These are phyloP conservation scores for button mushroom (Agaricus bisporus) DNA, from an alignment of 768 basidiomycete species.

Conservation along the genomic window DNA sequence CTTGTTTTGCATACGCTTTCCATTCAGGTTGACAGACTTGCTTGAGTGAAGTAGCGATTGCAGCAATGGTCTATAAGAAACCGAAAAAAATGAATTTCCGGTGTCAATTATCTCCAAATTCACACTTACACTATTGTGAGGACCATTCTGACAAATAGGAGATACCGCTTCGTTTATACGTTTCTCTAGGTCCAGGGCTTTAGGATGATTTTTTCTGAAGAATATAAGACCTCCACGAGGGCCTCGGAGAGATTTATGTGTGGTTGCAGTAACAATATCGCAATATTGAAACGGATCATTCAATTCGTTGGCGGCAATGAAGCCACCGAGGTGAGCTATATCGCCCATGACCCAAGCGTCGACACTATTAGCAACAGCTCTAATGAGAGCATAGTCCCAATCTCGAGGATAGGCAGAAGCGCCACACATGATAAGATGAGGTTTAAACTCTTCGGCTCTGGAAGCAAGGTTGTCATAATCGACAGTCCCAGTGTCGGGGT, in stretches of 20 bases:
- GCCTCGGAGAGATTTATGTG: constrained; percentile 99
- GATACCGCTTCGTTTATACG: constrained; percentile 98
- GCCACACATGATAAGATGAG: constrained; percentile 92
- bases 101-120: background rate
- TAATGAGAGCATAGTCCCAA: constrained; percentile 88
- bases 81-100: background rate
- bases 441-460: constrained; percentile 94
- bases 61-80: constrained; percentile 76
- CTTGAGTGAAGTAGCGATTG: constrained; percentile 85
- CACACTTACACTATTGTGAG: constrained; percentile 85
- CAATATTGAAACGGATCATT: constrained; percentile 92
- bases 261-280: constrained; percentile 97
- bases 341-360: constrained; percentile 93
- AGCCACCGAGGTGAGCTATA: constrained; percentile 95
- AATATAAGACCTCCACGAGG: constrained; percentile 97
- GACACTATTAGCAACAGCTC: constrained; percentile 79
- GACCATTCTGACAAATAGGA: constrained; percentile 99
- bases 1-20: constrained; percentile 92
- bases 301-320: constrained; percentile 88
- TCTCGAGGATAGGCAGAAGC: constrained; percentile 98
- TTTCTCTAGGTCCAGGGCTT: constrained; percentile 83
- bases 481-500: constrained; percentile 77
- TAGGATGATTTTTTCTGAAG: constrained; percentile 89
- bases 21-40: constrained; percentile 89
- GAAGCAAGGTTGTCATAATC: constrained; percentile 78